Percentiles rank a stretch among this genome's conserved stretches.
These are phyloP conservation scores for Ampelocalamus luodianensis DNA, from an alignment of 176 grass and related monocot species.

Conservation along the genomic window DNA sequence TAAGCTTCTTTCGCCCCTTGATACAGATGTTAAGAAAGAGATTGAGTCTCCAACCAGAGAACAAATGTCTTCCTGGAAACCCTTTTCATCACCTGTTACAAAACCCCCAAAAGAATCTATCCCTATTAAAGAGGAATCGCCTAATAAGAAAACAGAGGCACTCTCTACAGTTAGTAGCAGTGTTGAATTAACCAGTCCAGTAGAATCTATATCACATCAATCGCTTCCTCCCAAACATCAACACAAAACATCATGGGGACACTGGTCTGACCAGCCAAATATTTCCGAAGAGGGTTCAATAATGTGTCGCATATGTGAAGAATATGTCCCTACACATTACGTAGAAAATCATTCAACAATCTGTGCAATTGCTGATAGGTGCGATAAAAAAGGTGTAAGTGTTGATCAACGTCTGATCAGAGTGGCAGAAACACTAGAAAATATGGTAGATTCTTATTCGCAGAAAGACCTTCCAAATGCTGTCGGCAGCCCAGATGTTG, in stretches of 20 bases:
- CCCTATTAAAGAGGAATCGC: slow-evolving; percentile 44
- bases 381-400: slow-evolving; percentile 93
- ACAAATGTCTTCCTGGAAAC: slow-evolving; percentile 86
- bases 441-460: slow-evolving; percentile 74
- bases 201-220: slow-evolving; percentile 67
- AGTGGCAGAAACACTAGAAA: slow-evolving; percentile 91
- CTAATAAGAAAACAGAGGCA: slow-evolving; percentile 54
- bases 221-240: slow-evolving; percentile 74
- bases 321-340: slow-evolving; percentile 92
- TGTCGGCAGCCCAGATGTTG: slow-evolving; percentile 63
- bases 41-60: slow-evolving; percentile 70
- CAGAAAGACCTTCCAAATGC: slow-evolving; percentile 74
- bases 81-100: slow-evolving; percentile 66
- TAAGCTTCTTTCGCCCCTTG: slow-evolving; percentile 60
- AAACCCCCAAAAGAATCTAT: slow-evolving; percentile 53
- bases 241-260: slow-evolving; percentile 82
- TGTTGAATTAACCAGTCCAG: slow-evolving; percentile 60
- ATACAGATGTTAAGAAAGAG: slow-evolving; percentile 65
- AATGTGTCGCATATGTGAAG: slow-evolving; percentile 99
- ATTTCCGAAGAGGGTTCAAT: slow-evolving; percentile 96
- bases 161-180: slow-evolving; percentile 42
- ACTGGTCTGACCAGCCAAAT: slow-evolving; percentile 94
- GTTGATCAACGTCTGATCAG: slow-evolving; percentile 87
- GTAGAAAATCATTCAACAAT: slow-evolving; percentile 93
- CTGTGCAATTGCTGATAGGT: slow-evolving; percentile 93